These are phyloP conservation scores for Conticribra guillardii DNA, from an alignment of 108 stramenopile species.

Conservation along the genomic window DNA sequence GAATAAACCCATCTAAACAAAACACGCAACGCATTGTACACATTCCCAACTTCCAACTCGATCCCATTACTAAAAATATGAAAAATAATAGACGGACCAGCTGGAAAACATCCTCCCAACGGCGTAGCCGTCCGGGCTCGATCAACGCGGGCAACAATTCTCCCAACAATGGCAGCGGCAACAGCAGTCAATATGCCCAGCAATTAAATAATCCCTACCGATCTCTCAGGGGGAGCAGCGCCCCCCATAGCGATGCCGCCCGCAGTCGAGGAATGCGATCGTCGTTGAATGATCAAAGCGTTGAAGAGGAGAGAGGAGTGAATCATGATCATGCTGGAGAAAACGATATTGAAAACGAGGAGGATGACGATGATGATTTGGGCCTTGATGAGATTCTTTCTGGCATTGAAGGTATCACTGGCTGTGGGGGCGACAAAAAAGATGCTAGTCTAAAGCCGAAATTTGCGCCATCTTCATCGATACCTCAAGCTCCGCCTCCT, in stretches of 20 bases:
- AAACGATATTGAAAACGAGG: slow-evolving; percentile 5
- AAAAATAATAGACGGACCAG: no score
- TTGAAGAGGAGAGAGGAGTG: neutral
- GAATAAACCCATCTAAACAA: no score
- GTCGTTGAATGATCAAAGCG: neutral
- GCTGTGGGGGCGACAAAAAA: neutral
- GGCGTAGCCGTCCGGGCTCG: slow-evolving; percentile 26
- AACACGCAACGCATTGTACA: no score
- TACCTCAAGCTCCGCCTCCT: neutral
- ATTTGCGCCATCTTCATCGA: no score
- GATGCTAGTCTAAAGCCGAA: no score
- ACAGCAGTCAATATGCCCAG: slow-evolving; percentile 10
- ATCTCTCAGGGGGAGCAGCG: no score
- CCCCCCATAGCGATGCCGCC: no score
- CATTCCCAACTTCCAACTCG: no score
- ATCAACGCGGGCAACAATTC: neutral
- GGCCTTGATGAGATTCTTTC: slow-evolving; percentile 28
- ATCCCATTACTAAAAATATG: no score
- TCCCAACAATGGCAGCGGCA: slow-evolving; percentile 6
- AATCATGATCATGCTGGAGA: slow-evolving; percentile 7
- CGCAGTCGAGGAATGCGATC: neutral
- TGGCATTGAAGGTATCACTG: slow-evolving; percentile 14
- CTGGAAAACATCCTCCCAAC: slow-evolving; percentile 36
- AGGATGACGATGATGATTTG: slow-evolving; percentile 20
- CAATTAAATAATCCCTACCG: no score